phyloP scores from a whole-genome alignment of 768 basidiomycete species.

The Tulasnella sp. region DNA sequence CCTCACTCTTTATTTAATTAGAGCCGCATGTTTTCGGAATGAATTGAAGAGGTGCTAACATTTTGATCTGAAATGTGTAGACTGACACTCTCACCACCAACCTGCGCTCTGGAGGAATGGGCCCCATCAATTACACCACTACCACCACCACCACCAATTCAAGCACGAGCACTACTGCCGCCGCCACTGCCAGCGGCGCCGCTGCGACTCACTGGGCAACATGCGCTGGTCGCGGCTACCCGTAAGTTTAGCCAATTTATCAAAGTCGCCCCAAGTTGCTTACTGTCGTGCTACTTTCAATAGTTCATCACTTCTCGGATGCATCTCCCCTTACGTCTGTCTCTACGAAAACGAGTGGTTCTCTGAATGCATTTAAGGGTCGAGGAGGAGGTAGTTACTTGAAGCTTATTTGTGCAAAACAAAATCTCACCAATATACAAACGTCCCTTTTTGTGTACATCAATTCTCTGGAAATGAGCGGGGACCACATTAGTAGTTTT shows the following conservation, averaged over 20 bases:
- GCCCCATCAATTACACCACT: slow-evolving; percentile 50
- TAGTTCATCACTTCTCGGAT: slow-evolving; percentile 31
- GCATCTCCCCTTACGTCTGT: slow-evolving; percentile 30
- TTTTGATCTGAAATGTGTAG: too few species aligned
- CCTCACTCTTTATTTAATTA: too few species aligned
- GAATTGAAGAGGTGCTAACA: too few species aligned
- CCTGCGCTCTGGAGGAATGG: neutral
- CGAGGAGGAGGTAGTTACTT: neutral
- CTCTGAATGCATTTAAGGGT: slow-evolving; percentile 30
- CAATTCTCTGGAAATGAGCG: too few species aligned
- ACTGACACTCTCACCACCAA: neutral
- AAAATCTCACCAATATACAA: neutral
- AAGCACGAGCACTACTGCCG: slow-evolving; percentile 21
- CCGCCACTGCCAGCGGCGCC: too few species aligned
- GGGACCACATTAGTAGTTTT: too few species aligned
- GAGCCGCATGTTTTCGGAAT: too few species aligned
- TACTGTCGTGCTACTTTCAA: slow-evolving; percentile 25
- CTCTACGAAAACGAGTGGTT: neutral
- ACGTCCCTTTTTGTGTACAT: neutral
- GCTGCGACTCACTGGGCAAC: slow-evolving; percentile 17
- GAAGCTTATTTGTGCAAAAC: neutral
- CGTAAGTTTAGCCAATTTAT: neutral
- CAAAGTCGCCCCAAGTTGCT: neutral
- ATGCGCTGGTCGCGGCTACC: neutral
- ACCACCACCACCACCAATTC: slow-evolving; percentile 53